Evolutionary conservation across 768 basidiomycete genomes (phyloP).

Genomic region (Tulasnella sp.): DNA sequence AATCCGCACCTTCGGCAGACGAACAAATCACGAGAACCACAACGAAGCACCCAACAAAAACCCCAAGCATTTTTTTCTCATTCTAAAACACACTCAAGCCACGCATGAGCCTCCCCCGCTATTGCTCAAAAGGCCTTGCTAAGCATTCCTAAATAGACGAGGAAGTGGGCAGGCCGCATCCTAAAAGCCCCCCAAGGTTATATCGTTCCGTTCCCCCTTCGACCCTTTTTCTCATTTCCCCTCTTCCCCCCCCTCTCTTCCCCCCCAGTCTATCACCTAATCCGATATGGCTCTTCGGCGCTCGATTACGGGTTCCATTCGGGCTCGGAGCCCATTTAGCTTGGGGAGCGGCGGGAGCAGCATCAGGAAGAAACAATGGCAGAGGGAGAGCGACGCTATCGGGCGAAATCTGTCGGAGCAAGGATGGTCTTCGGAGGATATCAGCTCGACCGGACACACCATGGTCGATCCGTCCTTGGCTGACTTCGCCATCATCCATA

Average conservation of each 20-base stretch:
- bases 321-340: neutral
- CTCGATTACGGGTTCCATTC: neutral
- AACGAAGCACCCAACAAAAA: no score
- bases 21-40: neutral
- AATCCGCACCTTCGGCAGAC: neutral
- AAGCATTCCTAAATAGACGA: neutral
- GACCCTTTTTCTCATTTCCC: neutral
- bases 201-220: neutral
- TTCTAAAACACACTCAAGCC: neutral
- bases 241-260: neutral
- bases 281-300: neutral
- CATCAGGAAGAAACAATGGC: no score
- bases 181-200: neutral
- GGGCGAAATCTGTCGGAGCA: neutral
- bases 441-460: neutral
- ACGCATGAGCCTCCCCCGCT: neutral
- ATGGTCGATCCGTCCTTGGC: neutral
- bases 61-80: neutral
- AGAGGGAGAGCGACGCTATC: neutral
- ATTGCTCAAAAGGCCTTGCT: neutral
- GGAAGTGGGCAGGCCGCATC: neutral
- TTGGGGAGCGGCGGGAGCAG: neutral
- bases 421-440: neutral
- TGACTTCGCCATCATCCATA: neutral
- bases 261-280: neutral